phyloP scores from a whole-genome alignment of 345 rosid species.

The Rhodamnia argentea region DNA sequence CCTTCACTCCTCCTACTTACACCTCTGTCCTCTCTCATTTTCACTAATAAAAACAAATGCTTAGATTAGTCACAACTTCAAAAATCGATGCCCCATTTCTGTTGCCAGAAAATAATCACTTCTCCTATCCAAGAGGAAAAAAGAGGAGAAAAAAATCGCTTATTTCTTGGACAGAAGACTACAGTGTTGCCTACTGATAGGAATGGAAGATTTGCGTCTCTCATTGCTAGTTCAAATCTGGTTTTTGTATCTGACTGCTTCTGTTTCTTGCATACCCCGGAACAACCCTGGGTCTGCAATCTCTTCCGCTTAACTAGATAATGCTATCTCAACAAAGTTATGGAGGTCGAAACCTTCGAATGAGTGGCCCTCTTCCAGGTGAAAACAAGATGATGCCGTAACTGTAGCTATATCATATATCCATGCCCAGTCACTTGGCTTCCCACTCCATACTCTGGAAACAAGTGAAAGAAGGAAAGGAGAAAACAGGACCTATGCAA shows the following conservation, averaged over 20 bases:
- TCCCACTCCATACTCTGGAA: conserved; percentile 9
- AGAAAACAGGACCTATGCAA: background rate
- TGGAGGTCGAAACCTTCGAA: background rate
- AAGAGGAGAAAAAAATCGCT: too few relatives aligned
- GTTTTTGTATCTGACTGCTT: background rate
- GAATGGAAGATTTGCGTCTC: too few relatives aligned
- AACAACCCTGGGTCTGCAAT: background rate
- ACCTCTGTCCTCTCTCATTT: background rate
- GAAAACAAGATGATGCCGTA: conserved; percentile 10
- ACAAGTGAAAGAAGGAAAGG: background rate
- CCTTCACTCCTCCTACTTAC: background rate
- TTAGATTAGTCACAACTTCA: background rate
- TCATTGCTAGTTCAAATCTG: too few relatives aligned
- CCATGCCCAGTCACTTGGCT: conserved; percentile 3
- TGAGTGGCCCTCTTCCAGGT: conserved; percentile 7
- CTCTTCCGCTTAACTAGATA: background rate
- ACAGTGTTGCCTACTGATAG: too few relatives aligned
- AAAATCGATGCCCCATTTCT: too few relatives aligned
- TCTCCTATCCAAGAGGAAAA: too few relatives aligned
- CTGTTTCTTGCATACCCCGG: background rate
- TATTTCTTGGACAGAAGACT: too few relatives aligned
- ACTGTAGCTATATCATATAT: conserved; percentile 16
- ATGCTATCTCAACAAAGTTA: background rate
- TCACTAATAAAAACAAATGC: background rate
- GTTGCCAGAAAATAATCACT: too few relatives aligned